These are phyloP conservation scores for Barnettozyma californica DNA, from an alignment of 805 yeast species.

Conservation along the genomic window DNA sequence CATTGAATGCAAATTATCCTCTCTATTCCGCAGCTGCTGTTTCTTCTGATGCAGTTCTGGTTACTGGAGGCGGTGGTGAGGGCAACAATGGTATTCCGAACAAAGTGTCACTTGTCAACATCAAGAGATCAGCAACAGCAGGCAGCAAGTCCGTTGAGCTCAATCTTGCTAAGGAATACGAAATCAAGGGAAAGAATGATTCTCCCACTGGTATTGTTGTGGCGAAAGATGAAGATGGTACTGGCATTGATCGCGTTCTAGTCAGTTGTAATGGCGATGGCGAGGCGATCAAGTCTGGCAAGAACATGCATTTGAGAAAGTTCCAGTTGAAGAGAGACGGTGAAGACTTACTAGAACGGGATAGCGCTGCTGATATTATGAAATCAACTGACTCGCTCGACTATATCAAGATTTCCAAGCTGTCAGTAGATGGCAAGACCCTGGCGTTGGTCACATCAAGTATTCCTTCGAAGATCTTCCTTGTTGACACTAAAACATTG, in stretches of 20 bases:
- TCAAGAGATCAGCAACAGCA: constrained; percentile 44
- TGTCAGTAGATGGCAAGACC: constrained; percentile 53
- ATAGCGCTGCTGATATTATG: constrained; percentile 53
- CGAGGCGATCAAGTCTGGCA: constrained; percentile 49
- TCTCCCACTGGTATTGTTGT: constrained; percentile 82
- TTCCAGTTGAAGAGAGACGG: constrained; percentile 33
- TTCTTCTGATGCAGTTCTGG: constrained; percentile 52
- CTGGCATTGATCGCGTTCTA: too few species aligned
- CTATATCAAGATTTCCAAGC: constrained; percentile 52
- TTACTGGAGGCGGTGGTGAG: constrained; percentile 95
- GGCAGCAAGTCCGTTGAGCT: constrained; percentile 25
- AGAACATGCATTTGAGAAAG: constrained; percentile 69
- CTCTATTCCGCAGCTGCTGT: constrained; percentile 73
- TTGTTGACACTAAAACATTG: constrained; percentile 53
- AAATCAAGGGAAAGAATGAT: constrained; percentile 62
- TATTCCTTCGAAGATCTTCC: constrained; percentile 55
- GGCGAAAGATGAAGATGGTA: constrained; percentile 30
- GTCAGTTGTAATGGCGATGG: constrained; percentile 75
- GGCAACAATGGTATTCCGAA: constrained; percentile 87
- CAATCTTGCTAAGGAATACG: constrained; percentile 59
- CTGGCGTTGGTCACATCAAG: constrained; percentile 69
- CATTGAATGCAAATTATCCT: constrained; percentile 43
- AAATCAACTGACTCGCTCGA: constrained; percentile 45
- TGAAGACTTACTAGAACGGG: constrained; percentile 52
- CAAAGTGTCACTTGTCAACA: constrained; percentile 61